A percentile compares a stretch with the other conserved stretches of the same genome.
phyloP scores from a whole-genome alignment of 208 protist genomes.

The Trypanosoma rangeli region DNA sequence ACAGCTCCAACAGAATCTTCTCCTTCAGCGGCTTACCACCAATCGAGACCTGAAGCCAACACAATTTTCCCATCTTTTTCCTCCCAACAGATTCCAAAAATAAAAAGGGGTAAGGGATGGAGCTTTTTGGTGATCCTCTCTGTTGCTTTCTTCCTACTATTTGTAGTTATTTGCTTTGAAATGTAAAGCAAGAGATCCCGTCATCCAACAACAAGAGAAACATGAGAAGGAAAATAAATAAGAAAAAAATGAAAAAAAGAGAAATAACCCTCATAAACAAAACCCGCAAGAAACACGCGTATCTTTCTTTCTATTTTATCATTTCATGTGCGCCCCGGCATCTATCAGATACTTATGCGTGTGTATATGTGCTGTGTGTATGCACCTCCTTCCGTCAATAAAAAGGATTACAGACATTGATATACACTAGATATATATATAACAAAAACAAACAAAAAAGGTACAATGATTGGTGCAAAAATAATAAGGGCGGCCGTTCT shows the following conservation, averaged over 20 bases:
- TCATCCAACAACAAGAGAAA: constrained; percentile 9
- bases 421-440: neutral
- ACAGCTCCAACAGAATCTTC: constrained; percentile 92
- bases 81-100: neutral
- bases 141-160: constrained; percentile 22
- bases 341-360: neutral
- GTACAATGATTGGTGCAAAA: constrained; percentile 1
- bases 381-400: neutral
- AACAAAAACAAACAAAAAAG: too few species aligned
- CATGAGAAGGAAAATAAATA: constrained; percentile 8
- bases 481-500: neutral
- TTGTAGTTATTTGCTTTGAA: constrained; percentile 2
- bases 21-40: constrained; percentile 68
- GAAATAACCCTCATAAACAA: neutral
- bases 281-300: neutral
- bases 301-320: neutral
- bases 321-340: neutral
- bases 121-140: neutral
- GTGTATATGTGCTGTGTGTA: neutral
- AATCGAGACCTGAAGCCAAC: constrained; percentile 87
- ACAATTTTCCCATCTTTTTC: constrained; percentile 43
- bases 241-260: constrained; percentile 1
- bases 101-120: neutral
- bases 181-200: neutral
- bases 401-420: neutral